Conservation (phyloP, 441 rosid species). For the Corymbia citriodora region DNA sequence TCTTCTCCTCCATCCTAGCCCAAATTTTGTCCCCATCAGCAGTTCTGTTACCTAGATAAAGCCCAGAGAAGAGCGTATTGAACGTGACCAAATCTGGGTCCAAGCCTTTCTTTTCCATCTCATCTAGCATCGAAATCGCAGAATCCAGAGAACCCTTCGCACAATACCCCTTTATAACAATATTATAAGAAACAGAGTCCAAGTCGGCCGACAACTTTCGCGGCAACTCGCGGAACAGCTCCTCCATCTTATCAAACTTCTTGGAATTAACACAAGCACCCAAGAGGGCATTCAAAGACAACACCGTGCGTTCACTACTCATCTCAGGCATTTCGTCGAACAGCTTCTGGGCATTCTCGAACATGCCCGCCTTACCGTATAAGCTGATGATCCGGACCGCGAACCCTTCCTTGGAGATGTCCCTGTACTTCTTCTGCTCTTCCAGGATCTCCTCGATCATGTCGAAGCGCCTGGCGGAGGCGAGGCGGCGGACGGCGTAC, state of each 20-base stretch:
- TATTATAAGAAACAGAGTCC: conserved; percentile 50
- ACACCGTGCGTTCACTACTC: conserved; percentile 39
- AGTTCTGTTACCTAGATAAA: conserved; percentile 29
- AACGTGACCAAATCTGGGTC: conserved; percentile 41
- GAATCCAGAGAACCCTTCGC: conserved; percentile 41
- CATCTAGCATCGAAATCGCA: conserved; percentile 31
- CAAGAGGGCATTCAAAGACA: conserved; percentile 61
- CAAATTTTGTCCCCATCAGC: conserved; percentile 54
- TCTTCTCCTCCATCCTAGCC: conserved; percentile 39
- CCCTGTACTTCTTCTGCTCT: conserved; percentile 10
- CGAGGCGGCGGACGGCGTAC: conserved; percentile 13
- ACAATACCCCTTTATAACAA: conserved; percentile 48
- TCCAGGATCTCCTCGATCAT: conserved; percentile 7
- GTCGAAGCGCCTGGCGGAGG: conserved; percentile 7
- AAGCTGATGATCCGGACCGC: conserved; percentile 20
- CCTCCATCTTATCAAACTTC: conserved; percentile 39
- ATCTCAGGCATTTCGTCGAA: conserved; percentile 66
- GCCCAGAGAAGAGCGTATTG: conserved; percentile 40
- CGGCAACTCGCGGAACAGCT: conserved; percentile 41
- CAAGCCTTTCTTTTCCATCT: conserved; percentile 46
- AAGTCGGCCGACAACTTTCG: conserved; percentile 32
- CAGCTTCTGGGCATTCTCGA: conserved; percentile 47
- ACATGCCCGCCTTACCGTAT: conserved; percentile 54
- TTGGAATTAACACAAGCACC: conserved; percentile 47
- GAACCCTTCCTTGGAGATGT: conserved; percentile 11